Conservation (phyloP, 2,329 filamentous ascomycete species). For the Colletotrichum melonis region DNA sequence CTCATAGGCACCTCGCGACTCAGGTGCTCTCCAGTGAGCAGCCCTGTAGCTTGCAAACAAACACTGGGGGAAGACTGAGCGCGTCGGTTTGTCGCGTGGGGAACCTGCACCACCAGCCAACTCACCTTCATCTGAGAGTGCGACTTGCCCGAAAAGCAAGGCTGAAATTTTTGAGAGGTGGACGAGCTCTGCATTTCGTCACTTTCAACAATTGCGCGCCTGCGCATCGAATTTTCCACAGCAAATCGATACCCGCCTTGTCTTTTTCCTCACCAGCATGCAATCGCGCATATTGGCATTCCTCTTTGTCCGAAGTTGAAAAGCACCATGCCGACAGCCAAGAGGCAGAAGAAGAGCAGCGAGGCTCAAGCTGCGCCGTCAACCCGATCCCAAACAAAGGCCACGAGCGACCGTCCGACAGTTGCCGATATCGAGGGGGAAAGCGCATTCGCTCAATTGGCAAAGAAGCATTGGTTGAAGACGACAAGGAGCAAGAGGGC, state of each 20-base stretch:
- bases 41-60: neutral
- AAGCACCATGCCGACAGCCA: constrained; percentile 66
- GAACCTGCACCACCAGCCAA: neutral
- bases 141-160: constrained; percentile 40
- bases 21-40: neutral
- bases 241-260: neutral
- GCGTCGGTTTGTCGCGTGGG: constrained; percentile 20
- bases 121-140: neutral
- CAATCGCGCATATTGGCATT: constrained; percentile 8
- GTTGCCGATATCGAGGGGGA: constrained; percentile 78
- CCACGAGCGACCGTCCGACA: constrained; percentile 65
- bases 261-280: neutral
- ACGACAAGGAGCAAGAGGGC: constrained; percentile 61
- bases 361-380: constrained; percentile 48
- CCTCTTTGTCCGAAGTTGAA: constrained; percentile 12
- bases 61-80: neutral
- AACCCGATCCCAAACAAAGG: constrained; percentile 51
- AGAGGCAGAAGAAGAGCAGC: constrained; percentile 67
- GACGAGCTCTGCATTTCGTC: constrained; percentile 14
- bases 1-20: neutral
- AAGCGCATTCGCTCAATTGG: constrained; percentile 79
- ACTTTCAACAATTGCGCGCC: constrained; percentile 22
- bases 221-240: constrained; percentile 44
- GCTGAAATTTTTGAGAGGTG: constrained; percentile 46
- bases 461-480: constrained; percentile 87